A percentile compares a stretch with the other conserved stretches of the same genome.
phyloP scores from a whole-genome alignment of 2,329 filamentous ascomycete species.

The Apiospora pterosperma region DNA sequence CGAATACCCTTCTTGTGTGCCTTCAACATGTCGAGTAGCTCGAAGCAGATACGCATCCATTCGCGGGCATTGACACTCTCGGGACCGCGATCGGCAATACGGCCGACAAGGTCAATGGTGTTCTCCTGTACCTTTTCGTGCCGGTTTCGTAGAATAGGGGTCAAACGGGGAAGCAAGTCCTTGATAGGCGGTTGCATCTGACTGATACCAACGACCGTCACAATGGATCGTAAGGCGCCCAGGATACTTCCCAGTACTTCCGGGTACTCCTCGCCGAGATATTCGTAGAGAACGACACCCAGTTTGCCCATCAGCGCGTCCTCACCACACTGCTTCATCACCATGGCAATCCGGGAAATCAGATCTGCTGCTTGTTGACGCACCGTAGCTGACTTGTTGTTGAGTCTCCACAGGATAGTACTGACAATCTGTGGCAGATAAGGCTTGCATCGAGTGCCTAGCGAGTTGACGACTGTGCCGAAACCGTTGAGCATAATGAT shows the following conservation, averaged over 20 bases:
- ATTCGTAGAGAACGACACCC: slow-evolving; percentile 92
- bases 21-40: slow-evolving; percentile 98
- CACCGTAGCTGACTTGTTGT: slow-evolving; percentile 97
- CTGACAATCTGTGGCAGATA: slow-evolving; percentile 96
- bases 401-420: slow-evolving; percentile 92
- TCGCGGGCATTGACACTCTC: slow-evolving; percentile 96
- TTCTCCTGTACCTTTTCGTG: slow-evolving; percentile 99
- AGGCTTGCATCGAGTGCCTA: slow-evolving; percentile 90
- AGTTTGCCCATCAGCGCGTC: slow-evolving; percentile 95
- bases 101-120: slow-evolving; percentile 95
- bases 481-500: slow-evolving; percentile 96
- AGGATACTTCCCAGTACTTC: slow-evolving; percentile 96
- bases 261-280: slow-evolving; percentile 96
- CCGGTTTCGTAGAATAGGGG: slow-evolving; percentile 95
- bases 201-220: slow-evolving; percentile 95
- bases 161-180: slow-evolving; percentile 89
- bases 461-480: slow-evolving; percentile 92
- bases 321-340: slow-evolving; percentile 98
- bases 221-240: slow-evolving; percentile 90
- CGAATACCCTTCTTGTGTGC: slow-evolving; percentile 99
- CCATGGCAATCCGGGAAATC: slow-evolving; percentile 94
- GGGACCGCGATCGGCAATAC: slow-evolving; percentile 94
- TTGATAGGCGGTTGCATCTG: slow-evolving; percentile 99
- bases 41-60: slow-evolving; percentile 99
- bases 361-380: slow-evolving; percentile 95